phyloP scores from a whole-genome alignment of 495 filamentous ascomycete species.

The Aspergillus funiculosus region DNA sequence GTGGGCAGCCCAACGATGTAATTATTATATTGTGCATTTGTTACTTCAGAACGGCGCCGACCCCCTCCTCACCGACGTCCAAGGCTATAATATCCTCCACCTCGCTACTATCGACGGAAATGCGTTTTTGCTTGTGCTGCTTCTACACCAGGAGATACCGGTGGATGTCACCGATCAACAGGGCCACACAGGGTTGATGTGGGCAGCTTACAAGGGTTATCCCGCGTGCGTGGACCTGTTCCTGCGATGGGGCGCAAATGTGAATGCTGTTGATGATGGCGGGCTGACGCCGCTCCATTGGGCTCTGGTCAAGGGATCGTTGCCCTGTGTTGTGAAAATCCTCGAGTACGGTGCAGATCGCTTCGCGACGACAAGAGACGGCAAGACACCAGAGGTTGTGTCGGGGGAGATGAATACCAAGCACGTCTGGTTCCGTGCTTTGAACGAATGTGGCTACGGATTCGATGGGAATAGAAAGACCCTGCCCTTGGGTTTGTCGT shows the following conservation, averaged over 20 bases:
- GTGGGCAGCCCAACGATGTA: constrained; percentile 92
- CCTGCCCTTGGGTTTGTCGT: constrained; percentile 46
- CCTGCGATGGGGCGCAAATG: constrained; percentile 89
- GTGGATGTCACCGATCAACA: constrained; percentile 84
- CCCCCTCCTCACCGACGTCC: constrained; percentile 78
- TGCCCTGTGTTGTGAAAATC: constrained; percentile 80
- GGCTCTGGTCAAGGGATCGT: constrained; percentile 88
- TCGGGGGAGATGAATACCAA: constrained; percentile 85
- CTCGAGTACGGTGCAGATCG: constrained; percentile 92
- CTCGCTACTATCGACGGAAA: constrained; percentile 96
- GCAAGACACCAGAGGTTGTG: constrained; percentile 77
- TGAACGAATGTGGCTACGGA: constrained; percentile 80
- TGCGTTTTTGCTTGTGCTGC: constrained; percentile 80
- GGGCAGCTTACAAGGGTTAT: constrained; percentile 96
- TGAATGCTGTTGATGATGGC: constrained; percentile 81
- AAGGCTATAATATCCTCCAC: constrained; percentile 96
- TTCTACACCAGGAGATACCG: constrained; percentile 87
- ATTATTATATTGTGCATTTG: constrained; percentile 79
- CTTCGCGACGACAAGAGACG: constrained; percentile 77
- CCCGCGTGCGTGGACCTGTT: constrained; percentile 88
- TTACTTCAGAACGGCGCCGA: constrained; percentile 85
- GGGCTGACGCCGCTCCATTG: constrained; percentile 93
- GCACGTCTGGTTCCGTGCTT: constrained; percentile 73
- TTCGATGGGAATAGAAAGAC: constrained; percentile 64
- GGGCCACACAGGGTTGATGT: constrained; percentile 93